Evolutionary conservation across 768 basidiomycete genomes (phyloP), one percentile per base, ranked within the genome.

Genomic region (Lactifluus volemus): DNA sequence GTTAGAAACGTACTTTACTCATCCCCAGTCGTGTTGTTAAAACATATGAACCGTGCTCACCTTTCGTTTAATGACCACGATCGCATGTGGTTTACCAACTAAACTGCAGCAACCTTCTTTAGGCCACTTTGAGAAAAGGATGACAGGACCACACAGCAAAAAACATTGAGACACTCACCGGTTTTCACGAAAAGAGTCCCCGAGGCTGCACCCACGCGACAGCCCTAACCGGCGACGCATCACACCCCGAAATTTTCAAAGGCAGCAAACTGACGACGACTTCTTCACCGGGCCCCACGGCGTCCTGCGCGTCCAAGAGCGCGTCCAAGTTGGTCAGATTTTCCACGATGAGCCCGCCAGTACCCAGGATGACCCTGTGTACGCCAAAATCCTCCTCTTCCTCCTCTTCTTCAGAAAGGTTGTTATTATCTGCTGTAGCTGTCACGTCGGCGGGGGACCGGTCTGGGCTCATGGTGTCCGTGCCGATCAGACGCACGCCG

Each of bases 171-270:
- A 42, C n/a, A 44, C 44, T 4, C 14, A 32, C 21, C 4, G 38
- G 8, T 30, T 6, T 15, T 58, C 56, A 62, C 15, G 45, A 39
- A 41, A 57, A 53, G 8, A 39, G 10, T 1, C 36, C 51, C 4
- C 21, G 56, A 15, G 55, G 19, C 39, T 58, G 61, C 38, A 63
- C 49, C 59, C 59, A 66, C 19, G 66, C 70, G 2, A 70, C 68
- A 9, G 71, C 71, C 30, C 71, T 59, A 12, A 71, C 65, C 2
- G 71, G 71, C 11, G 71, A 68, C 1, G 68, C 71, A 44, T 72
- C 71, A 25, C 65, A 65, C 30, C 67, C 67, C 7, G 53, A 21
- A 11, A 72, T 52, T 29, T 65, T 67, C 54, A 72, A 45, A 45
- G 71, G 71, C 19, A 68, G 55, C 7, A 72, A 15, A 39, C 65